Conservation (phyloP, 768 basidiomycete species). For the Myochromella boudieri region DNA sequence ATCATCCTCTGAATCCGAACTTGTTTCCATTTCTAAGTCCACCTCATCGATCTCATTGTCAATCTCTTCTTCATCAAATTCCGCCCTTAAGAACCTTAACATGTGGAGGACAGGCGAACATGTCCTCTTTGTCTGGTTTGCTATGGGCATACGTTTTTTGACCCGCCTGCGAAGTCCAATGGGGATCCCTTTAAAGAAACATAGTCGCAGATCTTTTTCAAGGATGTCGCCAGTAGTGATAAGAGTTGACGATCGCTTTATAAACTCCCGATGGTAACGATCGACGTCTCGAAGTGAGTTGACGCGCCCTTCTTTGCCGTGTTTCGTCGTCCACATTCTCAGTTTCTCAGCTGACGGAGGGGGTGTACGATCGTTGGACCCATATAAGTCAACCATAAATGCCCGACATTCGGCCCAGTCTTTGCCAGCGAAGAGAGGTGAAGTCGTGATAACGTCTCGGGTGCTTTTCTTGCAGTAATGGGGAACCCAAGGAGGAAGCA, state of each 20-base stretch:
- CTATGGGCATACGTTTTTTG: background rate
- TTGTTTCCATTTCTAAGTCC: background rate
- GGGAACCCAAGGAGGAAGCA: slow-evolving; percentile 2
- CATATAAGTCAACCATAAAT: slow-evolving; percentile 1
- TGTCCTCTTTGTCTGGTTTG: background rate
- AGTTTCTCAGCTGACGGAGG: background rate
- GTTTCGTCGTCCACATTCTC: slow-evolving; percentile 1
- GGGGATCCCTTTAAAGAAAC: too few relatives aligned
- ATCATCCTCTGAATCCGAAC: background rate
- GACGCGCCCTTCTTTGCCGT: background rate
- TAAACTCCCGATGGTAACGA: slow-evolving; percentile 4
- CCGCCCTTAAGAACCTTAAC: background rate
- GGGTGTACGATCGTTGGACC: slow-evolving; percentile 1
- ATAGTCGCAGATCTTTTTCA: background rate
- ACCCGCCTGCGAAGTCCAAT: background rate
- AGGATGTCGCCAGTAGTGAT: background rate
- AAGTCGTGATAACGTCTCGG: background rate
- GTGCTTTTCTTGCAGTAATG: slow-evolving; percentile 5
- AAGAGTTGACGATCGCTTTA: background rate
- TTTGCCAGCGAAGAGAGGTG: background rate
- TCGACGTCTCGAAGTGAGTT: slow-evolving; percentile 4
- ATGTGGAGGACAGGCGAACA: background rate
- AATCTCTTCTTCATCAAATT: background rate
- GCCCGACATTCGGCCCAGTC: background rate
- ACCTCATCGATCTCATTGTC: background rate